Evolutionary conservation across 1,139 yeast species (phyloP).

Genomic region (Protomyces lactucae-debilis): DNA sequence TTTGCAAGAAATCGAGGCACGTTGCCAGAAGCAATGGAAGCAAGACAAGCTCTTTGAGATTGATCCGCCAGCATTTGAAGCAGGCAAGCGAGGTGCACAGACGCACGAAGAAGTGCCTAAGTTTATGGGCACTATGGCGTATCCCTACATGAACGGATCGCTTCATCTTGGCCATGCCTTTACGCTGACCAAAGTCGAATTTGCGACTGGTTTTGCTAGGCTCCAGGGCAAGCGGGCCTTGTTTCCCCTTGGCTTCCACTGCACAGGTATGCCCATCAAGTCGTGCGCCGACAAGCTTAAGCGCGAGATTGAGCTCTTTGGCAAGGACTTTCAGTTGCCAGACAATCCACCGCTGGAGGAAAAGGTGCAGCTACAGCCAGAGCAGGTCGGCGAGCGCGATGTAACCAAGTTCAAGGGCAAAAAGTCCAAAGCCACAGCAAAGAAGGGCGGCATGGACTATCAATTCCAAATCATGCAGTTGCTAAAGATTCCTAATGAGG

Average conservation of each 20-base stretch:
- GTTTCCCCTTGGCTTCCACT: constrained; percentile 96
- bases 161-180: constrained; percentile 97
- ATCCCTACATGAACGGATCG: constrained; percentile 98
- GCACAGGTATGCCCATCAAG: constrained; percentile 98
- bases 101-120: constrained; percentile 78
- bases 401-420: constrained; percentile 86
- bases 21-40: constrained; percentile 81
- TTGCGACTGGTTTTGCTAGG: constrained; percentile 88
- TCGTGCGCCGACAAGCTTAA: constrained; percentile 94
- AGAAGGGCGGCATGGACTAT: constrained; percentile 87
- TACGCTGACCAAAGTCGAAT: constrained; percentile 92
- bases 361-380: constrained; percentile 50
- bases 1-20: constrained; percentile 80
- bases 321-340: constrained; percentile 64
- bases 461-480: constrained; percentile 96
- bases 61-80: constrained; percentile 68
- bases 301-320: constrained; percentile 89
- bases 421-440: constrained; percentile 87
- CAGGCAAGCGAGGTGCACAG: constrained; percentile 43
- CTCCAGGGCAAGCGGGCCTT: constrained; percentile 89
- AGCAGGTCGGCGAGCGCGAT: constrained; percentile 55
- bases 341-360: constrained; percentile 45
- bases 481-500: constrained; percentile 77
- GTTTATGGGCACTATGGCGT: constrained; percentile 90
- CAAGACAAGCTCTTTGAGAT: constrained; percentile 79